A percentile compares a stretch with the other conserved stretches of the same genome.
These are phyloP conservation scores for Lichtheimia ramosa DNA, from an alignment of 371 early-diverging fungal species.

Conservation along the genomic window DNA sequence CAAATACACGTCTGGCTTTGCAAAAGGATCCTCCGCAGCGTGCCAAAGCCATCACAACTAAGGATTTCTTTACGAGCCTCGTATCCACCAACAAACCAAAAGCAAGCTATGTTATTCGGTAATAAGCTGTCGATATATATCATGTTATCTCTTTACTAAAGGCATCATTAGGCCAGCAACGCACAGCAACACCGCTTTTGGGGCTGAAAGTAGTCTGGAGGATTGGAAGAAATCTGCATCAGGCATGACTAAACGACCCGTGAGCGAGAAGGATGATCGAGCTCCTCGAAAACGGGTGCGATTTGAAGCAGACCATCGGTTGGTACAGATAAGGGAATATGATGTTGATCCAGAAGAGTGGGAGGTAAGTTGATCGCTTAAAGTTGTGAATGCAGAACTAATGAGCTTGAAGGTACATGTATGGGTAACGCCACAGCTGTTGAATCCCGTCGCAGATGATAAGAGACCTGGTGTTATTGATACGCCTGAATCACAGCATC, in stretches of 20 bases:
- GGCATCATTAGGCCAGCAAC: neutral
- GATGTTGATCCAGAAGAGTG: neutral
- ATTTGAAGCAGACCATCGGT: neutral
- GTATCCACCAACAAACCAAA: neutral
- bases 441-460: neutral
- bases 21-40: neutral
- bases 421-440: neutral
- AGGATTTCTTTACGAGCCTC: neutral
- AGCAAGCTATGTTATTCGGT: neutral
- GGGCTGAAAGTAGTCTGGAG: neutral
- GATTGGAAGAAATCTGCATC: neutral
- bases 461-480: neutral
- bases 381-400: neutral
- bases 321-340: neutral
- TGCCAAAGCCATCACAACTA: constrained; percentile 1
- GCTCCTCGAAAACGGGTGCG: neutral
- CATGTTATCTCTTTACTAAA: neutral
- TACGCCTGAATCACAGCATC: neutral
- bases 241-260: neutral
- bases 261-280: neutral
- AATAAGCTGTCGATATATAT: neutral
- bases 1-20: neutral
- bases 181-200: neutral
- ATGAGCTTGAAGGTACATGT: neutral
- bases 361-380: neutral